Base-by-base conservation (phyloP, 192 early-diverging fungal species). In the Podila epigama region DNA sequence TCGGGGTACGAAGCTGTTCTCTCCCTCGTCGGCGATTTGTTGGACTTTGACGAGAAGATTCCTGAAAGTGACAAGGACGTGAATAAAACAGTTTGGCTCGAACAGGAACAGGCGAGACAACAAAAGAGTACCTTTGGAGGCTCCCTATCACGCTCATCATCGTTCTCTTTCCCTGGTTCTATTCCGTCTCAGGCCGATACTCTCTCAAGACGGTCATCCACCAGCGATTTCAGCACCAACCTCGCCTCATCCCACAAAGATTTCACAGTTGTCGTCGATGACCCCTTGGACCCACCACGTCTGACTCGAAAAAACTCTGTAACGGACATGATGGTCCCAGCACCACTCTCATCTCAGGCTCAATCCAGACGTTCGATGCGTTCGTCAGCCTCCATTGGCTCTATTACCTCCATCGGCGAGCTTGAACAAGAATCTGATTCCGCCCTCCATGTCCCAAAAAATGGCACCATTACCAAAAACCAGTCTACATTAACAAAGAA, bases 41-140 rank as follows among this genome's bases (percentile, higher is more conserved):
- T 77, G 0, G 73, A 77, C 31, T 77, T 77, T 53, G 73, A 77
- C 27, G 66, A 77, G 35, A 63, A 68, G 15, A 77, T 77, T 5
- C 73, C 73, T 1, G 73, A 68, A 61, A 60, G 41, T 15, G 73
- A 77, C 20, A 77, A 57, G 27, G 73, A 77, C 5, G n/a, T 77
- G 29, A 57, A 77, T 66, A 77, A 68, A 56, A 42, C 40, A 9
- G 73, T 36, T 11, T 77, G 73, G 73, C 34, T 63, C 25, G 73
- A 77, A 28, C 73, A 77, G 20, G 70, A 58, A 4, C 36, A 36
- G 32, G 55, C 72, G 4, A 22, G 29, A 8, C 7, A 41, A 40
- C 11, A 28, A 25, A 31, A 35, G n/a, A 32, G 63, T 1, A 58
- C 51, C 20, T 55, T 37, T 1, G 62, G 58, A 27, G 51, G 33